A percentile compares a stretch with the other conserved stretches of the same genome.
Evolutionary conservation across 1,139 yeast genomes (phyloP).

Genomic region (Tardiomyces digboiensis): DNA sequence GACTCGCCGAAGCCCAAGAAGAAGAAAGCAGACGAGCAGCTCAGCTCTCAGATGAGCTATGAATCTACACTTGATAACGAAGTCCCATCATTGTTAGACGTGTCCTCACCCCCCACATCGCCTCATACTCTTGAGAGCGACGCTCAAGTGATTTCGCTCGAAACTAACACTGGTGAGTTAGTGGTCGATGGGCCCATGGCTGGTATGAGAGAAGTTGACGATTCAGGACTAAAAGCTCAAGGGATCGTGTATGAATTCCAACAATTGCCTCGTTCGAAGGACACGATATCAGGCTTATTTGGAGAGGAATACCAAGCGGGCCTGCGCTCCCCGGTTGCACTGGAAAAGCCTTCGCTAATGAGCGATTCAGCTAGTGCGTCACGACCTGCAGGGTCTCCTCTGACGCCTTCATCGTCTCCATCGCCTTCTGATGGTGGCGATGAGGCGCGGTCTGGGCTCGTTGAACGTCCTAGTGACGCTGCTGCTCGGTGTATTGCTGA

Average conservation of each 20-base stretch:
- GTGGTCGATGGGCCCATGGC: no score
- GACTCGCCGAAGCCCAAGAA: not conserved
- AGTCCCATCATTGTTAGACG: no score
- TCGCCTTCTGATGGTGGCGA: not conserved
- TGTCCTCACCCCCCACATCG: not conserved
- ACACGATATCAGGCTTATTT: no score
- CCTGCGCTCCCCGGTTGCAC: no score
- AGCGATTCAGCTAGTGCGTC: not conserved
- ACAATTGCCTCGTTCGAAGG: no score
- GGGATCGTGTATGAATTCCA: no score
- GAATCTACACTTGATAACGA: not conserved
- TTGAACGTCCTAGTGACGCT: not conserved
- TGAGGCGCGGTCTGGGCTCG: not conserved
- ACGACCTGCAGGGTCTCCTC: not conserved
- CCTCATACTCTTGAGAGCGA: not conserved
- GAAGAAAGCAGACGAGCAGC: not conserved
- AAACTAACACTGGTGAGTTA: no score
- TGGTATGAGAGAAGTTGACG: no score
- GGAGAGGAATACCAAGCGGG: no score
- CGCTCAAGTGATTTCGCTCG: not conserved
- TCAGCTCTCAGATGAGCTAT: not conserved
- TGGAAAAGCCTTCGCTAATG: no score
- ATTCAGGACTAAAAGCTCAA: no score
- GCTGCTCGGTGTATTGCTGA: not conserved
- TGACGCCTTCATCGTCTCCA: not conserved